Conservation (phyloP, 441 rosid genomes). For the Adansonia rubrostipa region DNA sequence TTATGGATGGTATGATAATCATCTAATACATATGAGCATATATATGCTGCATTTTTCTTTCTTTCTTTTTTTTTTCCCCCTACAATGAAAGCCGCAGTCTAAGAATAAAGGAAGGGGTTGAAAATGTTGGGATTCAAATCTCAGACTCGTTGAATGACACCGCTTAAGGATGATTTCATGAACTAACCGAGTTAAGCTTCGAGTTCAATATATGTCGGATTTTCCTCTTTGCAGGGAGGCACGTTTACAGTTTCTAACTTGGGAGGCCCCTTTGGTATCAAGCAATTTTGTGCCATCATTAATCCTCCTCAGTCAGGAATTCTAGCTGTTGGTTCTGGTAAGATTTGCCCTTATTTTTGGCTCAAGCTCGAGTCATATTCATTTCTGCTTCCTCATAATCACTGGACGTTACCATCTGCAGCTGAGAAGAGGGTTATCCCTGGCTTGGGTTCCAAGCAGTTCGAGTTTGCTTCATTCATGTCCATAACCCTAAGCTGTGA, state of each 20-base stretch:
- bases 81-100: too few species aligned
- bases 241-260: slow-evolving; percentile 93
- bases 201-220: background rate
- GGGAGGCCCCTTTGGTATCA: slow-evolving; percentile 97
- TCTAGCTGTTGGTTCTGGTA: slow-evolving; percentile 93
- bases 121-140: too few species aligned
- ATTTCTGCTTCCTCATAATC: background rate
- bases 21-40: background rate
- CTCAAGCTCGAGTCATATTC: background rate
- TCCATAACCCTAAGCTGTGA: slow-evolving; percentile 88
- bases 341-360: slow-evolving; percentile 23
- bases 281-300: slow-evolving; percentile 89
- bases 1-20: slow-evolving; percentile 2
- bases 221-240: slow-evolving; percentile 75
- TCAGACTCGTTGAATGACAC: too few species aligned
- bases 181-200: too few species aligned
- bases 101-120: too few species aligned
- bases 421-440: slow-evolving; percentile 91
- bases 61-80: too few species aligned
- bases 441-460: slow-evolving; percentile 67
- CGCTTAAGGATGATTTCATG: too few species aligned
- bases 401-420: slow-evolving; percentile 38
- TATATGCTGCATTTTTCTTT: background rate
- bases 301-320: slow-evolving; percentile 98
- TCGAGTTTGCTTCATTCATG: slow-evolving; percentile 77